Conservation (phyloP, 768 basidiomycete genomes). For the Leccinum pellstonianum region DNA sequence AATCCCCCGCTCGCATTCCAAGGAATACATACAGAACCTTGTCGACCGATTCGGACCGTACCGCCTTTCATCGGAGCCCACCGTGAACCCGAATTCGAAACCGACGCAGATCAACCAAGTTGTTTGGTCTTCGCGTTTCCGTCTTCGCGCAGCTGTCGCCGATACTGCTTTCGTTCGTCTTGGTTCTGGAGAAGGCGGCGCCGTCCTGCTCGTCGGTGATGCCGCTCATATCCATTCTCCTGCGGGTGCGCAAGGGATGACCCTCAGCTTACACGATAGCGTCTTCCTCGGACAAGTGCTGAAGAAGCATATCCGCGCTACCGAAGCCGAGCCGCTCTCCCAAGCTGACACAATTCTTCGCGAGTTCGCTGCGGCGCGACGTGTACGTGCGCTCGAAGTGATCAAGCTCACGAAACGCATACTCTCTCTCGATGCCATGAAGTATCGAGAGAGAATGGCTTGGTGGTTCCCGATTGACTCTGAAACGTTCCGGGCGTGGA, state of each 20-base stretch:
- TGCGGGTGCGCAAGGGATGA: too few species aligned
- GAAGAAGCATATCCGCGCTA: conserved; percentile 31
- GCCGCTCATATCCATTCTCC: too few species aligned
- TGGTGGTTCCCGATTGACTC: conserved; percentile 30
- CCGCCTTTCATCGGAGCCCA: too few species aligned
- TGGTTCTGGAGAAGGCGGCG: conserved; percentile 17
- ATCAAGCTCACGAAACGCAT: conserved; percentile 42
- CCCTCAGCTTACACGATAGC: too few species aligned
- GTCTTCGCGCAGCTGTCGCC: conserved; percentile 43
- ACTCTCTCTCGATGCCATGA: conserved; percentile 23
- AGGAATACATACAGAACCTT: too few species aligned
- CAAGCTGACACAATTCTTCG: conserved; percentile 34
- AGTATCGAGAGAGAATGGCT: neutral
- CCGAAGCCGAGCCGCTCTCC: conserved; percentile 6
- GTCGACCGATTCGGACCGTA: too few species aligned
- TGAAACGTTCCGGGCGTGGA: conserved; percentile 26
- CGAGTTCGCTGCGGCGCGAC: conserved; percentile 38
- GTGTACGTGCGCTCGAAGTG: conserved; percentile 40
- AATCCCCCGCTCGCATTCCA: conserved; percentile 25
- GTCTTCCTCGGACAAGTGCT: conserved; percentile 43
- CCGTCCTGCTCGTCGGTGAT: conserved; percentile 34
- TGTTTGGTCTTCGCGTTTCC: conserved; percentile 27
- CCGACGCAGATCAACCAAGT: too few species aligned
- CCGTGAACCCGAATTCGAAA: too few species aligned
- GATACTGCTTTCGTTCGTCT: conserved; percentile 37